Evolutionary conservation across 2,329 filamentous ascomycete species (phyloP), one percentile per base, ranked within the genome.

Genomic region (Fusarium sarcochroum): DNA sequence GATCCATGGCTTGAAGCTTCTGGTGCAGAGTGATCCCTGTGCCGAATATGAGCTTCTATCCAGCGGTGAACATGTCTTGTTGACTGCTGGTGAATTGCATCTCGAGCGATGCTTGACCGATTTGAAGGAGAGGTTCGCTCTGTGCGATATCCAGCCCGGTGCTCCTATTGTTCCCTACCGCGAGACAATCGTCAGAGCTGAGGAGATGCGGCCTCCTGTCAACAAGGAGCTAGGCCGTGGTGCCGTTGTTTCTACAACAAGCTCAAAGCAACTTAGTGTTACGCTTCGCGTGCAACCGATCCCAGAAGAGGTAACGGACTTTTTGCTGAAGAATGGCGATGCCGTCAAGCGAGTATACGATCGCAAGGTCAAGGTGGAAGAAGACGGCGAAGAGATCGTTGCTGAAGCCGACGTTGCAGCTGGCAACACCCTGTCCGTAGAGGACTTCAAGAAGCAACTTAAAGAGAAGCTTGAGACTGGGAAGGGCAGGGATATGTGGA

Each of bases 121-220:
- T 82, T 84, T 99, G 25, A 88, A 93, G 65, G 96, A 99, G 76
- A 87, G 96, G 7, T 99, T 97, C 76, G 95, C 96, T 7, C 91
- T 89, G 68, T 98, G 97, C 76, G 95, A 98, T 70, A 94, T 99
- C 52, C 95, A 98, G 76, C 93, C 93, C 27, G 94, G 96, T 58
- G 93, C 93, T 42, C 93, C 96, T 2, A 98, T 99, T 64, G 96
- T 99, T 15, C 96, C 96, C 0, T 99, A 97, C 79, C 87, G 94
- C 58, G 96, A 99, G 81, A 96, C 93, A 0, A 97, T 97, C 60
- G 90, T 98, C 40, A 87, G 89, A 25, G 92, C 91, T 1, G 89
- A 94, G 37, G 96, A 99, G 79, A 99, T 99, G 96, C 90, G 94
- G 23, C 90, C 94, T 2, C 92, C 93, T 0, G 93, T 86, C 61